Percentiles rank a stretch among this genome's conserved stretches.
phyloP scores from a whole-genome alignment of 768 basidiomycete genomes.

The Lentinula sp. region DNA sequence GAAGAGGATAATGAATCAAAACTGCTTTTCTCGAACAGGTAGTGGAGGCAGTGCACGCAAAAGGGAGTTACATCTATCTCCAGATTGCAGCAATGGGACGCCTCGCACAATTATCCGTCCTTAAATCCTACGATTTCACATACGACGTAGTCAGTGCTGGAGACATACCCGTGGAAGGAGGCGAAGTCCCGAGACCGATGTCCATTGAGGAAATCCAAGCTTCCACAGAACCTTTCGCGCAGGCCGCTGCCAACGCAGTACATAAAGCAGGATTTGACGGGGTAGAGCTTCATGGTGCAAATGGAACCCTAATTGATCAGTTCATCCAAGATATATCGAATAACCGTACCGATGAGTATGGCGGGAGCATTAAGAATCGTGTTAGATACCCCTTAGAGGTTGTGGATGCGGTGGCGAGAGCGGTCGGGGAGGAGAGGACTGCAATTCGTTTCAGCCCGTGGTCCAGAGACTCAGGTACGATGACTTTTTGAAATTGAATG shows the following conservation, averaged over 20 bases:
- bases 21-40: slow-evolving; percentile 20
- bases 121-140: slow-evolving; percentile 11
- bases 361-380: slow-evolving; percentile 44
- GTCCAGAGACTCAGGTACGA: slow-evolving; percentile 19
- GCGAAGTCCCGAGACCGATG: slow-evolving; percentile 21
- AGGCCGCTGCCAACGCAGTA: slow-evolving; percentile 35
- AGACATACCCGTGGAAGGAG: slow-evolving; percentile 4
- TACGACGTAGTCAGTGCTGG: slow-evolving; percentile 18
- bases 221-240: slow-evolving; percentile 28
- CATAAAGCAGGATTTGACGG: slow-evolving; percentile 49
- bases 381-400: slow-evolving; percentile 38
- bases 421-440: slow-evolving; percentile 35
- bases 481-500: slow-evolving; percentile 13
- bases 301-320: slow-evolving; percentile 31
- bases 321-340: slow-evolving; percentile 37
- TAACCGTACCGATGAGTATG: slow-evolving; percentile 44
- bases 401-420: slow-evolving; percentile 28
- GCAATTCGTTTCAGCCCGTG: slow-evolving; percentile 41
- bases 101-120: slow-evolving; percentile 13
- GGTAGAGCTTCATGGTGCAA: slow-evolving; percentile 34
- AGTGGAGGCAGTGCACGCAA: slow-evolving; percentile 42
- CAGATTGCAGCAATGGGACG: slow-evolving; percentile 45
- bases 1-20: too few relatives aligned
- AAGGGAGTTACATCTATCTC: slow-evolving; percentile 37
- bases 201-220: slow-evolving; percentile 31